Evolutionary conservation across 2,329 filamentous ascomycete genomes (phyloP).

Genomic region (Cladosporium halotolerans): DNA sequence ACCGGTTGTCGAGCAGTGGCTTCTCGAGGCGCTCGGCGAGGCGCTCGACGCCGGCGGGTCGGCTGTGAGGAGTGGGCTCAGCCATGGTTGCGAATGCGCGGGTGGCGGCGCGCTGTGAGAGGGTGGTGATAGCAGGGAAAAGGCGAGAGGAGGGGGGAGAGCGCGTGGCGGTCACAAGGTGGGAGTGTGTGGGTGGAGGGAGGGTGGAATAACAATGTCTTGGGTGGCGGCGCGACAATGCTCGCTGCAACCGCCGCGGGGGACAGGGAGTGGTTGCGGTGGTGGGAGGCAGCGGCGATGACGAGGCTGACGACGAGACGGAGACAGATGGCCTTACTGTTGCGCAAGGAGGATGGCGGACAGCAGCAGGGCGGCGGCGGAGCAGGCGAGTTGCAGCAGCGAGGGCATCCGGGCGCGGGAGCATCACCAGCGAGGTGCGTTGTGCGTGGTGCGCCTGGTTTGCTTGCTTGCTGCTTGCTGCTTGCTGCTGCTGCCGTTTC

Average conservation of each 20-base stretch:
- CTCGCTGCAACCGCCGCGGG: background rate
- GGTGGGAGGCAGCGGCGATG: background rate
- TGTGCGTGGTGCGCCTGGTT: no score
- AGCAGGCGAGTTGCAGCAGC: background rate
- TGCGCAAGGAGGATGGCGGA: background rate
- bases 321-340: no score
- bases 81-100: slow-evolving; percentile 15
- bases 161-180: background rate
- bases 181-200: background rate
- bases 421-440: background rate
- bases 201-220: background rate
- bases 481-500: no score
- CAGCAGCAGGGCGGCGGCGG: background rate
- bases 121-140: background rate
- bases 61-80: slow-evolving; percentile 14
- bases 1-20: slow-evolving; percentile 75
- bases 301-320: background rate
- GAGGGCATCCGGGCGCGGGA: background rate
- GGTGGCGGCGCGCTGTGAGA: background rate
- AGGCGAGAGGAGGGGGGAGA: background rate
- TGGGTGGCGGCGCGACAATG: background rate
- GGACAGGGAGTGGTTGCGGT: background rate
- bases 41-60: slow-evolving; percentile 27
- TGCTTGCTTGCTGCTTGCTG: no score
- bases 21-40: slow-evolving; percentile 68